Percentiles rank a stretch among this genome's conserved stretches.
Conservation (phyloP, 768 basidiomycete species). For the Termitomyces sp. region DNA sequence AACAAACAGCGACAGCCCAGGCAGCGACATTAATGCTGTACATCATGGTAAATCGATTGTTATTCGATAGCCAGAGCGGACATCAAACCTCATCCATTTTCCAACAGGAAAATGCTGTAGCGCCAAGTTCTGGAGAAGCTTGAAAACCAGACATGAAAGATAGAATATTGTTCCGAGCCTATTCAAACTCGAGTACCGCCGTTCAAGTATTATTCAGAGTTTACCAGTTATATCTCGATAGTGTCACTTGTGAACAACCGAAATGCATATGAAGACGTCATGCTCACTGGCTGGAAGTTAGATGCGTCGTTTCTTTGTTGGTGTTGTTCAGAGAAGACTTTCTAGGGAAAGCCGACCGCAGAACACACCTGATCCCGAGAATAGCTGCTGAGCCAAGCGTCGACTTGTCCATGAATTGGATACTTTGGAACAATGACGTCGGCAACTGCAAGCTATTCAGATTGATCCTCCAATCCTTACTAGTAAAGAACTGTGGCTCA, state of each 20-base stretch:
- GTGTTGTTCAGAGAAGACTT: background rate
- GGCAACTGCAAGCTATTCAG: too few relatives aligned
- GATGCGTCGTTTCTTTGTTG: conserved; percentile 53
- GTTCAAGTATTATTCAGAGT: background rate
- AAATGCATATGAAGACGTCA: background rate
- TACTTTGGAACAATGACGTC: conserved; percentile 33
- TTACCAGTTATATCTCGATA: conserved; percentile 59
- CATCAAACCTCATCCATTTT: conserved; percentile 71
- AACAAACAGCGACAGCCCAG: conserved; percentile 59
- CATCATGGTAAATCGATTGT: too few relatives aligned
- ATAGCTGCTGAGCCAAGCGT: conserved; percentile 67
- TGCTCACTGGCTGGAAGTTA: conserved; percentile 62
- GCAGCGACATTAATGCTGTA: conserved; percentile 60
- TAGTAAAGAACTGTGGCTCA: conserved; percentile 48
- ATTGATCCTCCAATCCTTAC: conserved; percentile 35
- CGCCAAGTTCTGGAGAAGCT: conserved; percentile 72
- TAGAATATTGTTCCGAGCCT: conserved; percentile 81
- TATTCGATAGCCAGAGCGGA: background rate
- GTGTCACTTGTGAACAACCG: background rate
- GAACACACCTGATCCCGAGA: conserved; percentile 57
- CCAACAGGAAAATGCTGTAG: conserved; percentile 73
- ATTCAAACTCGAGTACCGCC: background rate
- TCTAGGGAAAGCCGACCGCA: background rate
- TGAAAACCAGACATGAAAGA: conserved; percentile 65
- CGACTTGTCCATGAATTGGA: conserved; percentile 79